phyloP scores from a whole-genome alignment of 2,329 filamentous ascomycete genomes.

The Penicillium griseofulvum region DNA sequence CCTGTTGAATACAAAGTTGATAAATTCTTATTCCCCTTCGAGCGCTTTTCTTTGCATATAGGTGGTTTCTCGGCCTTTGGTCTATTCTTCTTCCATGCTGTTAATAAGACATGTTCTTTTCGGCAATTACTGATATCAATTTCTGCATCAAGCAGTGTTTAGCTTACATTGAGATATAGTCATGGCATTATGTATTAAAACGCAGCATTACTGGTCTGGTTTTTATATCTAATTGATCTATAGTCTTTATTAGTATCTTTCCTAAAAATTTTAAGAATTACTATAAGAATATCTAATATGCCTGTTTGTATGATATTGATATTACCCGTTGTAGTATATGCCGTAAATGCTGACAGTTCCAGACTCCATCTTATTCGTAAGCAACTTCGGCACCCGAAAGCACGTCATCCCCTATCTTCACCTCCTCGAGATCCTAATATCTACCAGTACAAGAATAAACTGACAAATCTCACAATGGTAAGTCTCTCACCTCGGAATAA shows the following conservation, averaged over 20 bases:
- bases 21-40: not conserved
- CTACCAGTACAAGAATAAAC: not conserved
- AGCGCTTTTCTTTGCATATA: constrained; percentile 2
- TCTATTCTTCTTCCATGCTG: not conserved
- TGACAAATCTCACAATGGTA: constrained; percentile 22
- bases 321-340: not conserved
- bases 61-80: not conserved
- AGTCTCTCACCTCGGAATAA: constrained; percentile 8
- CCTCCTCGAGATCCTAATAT: constrained; percentile 10
- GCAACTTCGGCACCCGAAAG: constrained; percentile 14
- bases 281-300: not conserved
- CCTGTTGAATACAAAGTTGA: not conserved
- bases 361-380: constrained; percentile 34
- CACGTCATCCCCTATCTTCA: constrained; percentile 31
- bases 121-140: not conserved
- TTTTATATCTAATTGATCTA: not conserved
- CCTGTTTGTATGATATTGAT: not conserved
- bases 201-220: not conserved
- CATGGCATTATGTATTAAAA: not conserved
- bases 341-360: constrained; percentile 10
- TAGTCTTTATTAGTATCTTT: not conserved
- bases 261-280: not conserved
- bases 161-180: not conserved
- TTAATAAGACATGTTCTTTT: not conserved
- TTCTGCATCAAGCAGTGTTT: not conserved